Evolutionary conservation across 163 green algal species (phyloP), one percentile per base, ranked within the genome.

Genomic region (Chlorella variabilis): DNA sequence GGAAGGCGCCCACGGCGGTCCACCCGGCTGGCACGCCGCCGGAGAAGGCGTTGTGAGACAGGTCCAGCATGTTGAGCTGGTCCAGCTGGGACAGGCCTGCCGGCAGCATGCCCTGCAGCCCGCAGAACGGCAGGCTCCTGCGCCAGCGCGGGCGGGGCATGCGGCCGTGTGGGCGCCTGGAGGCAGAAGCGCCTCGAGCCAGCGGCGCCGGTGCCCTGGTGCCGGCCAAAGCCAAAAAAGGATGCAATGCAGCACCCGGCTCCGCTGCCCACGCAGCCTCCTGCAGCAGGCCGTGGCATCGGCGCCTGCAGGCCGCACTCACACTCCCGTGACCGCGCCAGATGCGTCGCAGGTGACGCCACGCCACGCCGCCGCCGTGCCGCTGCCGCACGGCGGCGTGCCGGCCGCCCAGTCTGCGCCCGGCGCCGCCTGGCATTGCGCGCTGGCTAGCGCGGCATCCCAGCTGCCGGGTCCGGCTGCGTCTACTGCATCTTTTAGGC

Each of bases 31-130:
- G 70, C 18, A 77, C 27, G 18, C 48, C 23, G 45, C 70, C 70
- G 8, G 45, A 51, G 42, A 77, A 33, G 4, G 21, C 20, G 31
- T 77, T 77, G 45, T 31, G 33, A 13, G 29, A 49, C 6, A 77
- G 33, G 33, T 77, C 70, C 2, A 77, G 29, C 3, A n/a, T 34
- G 3, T 45, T 9, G 27, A 77, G 70, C 11, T 31, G 9, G 9
- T 8, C 17, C 70, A 77, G 48, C 15, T 41, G 21, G 1, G 48
- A 45, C 70, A 77, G 70, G 18, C 20, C 39, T 6, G 48, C 2
- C 4, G 70, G 70, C 45, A 77, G 70, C 29, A 23, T 34, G 48
- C 70, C 70, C 13, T 25, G 21, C 31, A 77, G 45, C 15, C 70
- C 31, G 48, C 70, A 77, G 45, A 18, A 7, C 11, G 48, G 56